Conservation (phyloP, 2,329 filamentous ascomycete species). For the Aulographum hederae region DNA sequence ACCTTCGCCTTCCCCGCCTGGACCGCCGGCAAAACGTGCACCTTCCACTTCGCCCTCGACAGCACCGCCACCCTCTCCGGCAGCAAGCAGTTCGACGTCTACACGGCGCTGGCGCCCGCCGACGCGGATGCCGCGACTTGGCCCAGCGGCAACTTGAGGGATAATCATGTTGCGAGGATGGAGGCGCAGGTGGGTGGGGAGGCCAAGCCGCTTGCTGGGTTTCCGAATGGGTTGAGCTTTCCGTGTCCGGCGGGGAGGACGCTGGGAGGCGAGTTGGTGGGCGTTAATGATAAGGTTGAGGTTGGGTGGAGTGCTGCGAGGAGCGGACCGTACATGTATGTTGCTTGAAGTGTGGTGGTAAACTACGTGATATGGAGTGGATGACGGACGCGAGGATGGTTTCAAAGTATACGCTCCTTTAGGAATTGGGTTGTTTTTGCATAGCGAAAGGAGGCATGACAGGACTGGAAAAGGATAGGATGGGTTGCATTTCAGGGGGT, state of each 20-base stretch:
- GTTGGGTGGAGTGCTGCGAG: background rate
- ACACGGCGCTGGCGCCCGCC: constrained; percentile 8
- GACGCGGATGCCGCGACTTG: constrained; percentile 6
- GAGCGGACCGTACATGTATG: background rate
- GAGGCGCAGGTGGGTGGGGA: no score
- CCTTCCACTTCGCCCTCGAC: constrained; percentile 8
- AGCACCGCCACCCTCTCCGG: constrained; percentile 5
- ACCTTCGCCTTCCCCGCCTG: constrained; percentile 8
- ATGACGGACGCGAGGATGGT: no score
- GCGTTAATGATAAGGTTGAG: background rate
- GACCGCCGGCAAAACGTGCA: constrained; percentile 7
- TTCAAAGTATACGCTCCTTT: no score
- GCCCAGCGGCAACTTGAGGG: constrained; percentile 9
- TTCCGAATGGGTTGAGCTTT: background rate
- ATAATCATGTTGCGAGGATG: constrained; percentile 5
- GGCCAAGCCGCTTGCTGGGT: background rate
- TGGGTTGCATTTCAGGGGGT: no score
- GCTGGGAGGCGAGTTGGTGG: background rate
- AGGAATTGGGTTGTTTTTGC: no score
- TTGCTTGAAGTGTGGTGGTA: no score
- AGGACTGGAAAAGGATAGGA: no score
- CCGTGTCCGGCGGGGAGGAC: background rate
- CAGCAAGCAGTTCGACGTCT: constrained; percentile 7
- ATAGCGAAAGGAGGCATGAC: no score
- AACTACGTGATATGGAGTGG: no score